phyloP scores from a whole-genome alignment of 1,284 basidiomycete species.

The Melampsora larici-populina region DNA sequence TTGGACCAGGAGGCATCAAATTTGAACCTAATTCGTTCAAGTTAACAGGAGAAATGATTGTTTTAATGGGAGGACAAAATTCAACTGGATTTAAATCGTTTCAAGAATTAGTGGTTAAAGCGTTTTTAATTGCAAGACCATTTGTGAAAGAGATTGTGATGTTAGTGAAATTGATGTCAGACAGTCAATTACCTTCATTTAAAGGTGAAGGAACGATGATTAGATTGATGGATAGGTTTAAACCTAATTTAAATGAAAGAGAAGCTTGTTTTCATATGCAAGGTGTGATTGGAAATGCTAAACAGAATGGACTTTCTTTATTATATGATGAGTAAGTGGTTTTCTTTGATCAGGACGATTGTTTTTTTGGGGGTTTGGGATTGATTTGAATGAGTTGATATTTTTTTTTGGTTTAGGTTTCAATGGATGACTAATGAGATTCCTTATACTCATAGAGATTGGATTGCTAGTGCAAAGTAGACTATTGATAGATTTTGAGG shows the following conservation, averaged over 20 bases:
- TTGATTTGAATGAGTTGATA: not conserved
- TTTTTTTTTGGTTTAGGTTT: constrained; percentile 27
- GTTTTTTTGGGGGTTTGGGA: not conserved
- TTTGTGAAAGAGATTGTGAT: constrained; percentile 84
- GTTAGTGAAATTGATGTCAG: constrained; percentile 88
- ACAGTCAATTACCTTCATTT: constrained; percentile 89
- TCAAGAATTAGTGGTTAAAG: constrained; percentile 88
- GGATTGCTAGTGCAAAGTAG: constrained; percentile 35
- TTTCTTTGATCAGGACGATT: not conserved
- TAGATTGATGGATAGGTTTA: constrained; percentile 81
- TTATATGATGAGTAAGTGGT: constrained; percentile 79
- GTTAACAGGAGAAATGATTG: constrained; percentile 95
- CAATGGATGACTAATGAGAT: constrained; percentile 44
- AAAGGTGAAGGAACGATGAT: constrained; percentile 90
- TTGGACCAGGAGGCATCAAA: constrained; percentile 85
- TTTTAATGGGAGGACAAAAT: constrained; percentile 90
- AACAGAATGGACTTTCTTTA: constrained; percentile 86
- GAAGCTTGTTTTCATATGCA: constrained; percentile 92
- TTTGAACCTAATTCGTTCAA: constrained; percentile 98
- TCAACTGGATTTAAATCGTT: constrained; percentile 92
- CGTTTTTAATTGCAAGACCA: constrained; percentile 89
- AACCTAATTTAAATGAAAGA: constrained; percentile 73
- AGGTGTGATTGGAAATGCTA: constrained; percentile 81
- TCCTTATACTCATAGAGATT: constrained; percentile 43
- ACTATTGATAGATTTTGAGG: not conserved